Base-by-base conservation (phyloP, 257 asterid genomes). In the Schizonepeta tenuifolia region DNA sequence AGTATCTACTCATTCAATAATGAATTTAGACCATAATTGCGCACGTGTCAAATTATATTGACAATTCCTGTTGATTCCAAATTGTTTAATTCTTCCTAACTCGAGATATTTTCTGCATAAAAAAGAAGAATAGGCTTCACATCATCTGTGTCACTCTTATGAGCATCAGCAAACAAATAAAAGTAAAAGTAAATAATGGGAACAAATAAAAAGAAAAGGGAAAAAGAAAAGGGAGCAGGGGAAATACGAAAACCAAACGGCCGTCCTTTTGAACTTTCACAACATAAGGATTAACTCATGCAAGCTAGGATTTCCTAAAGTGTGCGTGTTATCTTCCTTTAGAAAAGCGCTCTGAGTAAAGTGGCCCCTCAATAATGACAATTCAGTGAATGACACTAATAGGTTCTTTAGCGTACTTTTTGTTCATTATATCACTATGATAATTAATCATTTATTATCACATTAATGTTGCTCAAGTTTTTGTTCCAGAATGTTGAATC, bases 371-470 rank as follows among this genome's bases (percentile, higher is more conserved):
- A 53, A 38, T 41, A 18, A 15, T 9, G 57, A 55, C 40, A 41
- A 17, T 33, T 66, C 21, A 60, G 46, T 2, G 8, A 43, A 53
- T 69, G 75, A 35, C 51, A 57, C n/a, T 6, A 56, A 51, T n/a
- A 18, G 47, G 49, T 44, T 43, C 13, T 70, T 44, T n/a, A 14
- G 14, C 46, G 44, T 49, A 56, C 66, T 15, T 70, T 71, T 14
- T 17, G 33, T 18, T 17, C 40, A 60, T 38, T 71, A 46, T 71
- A 46, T 28, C 44, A 43, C 38, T 46, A 0, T 59, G 59, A 46
- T 41, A 31, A 20, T 20, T n/a, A n/a, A n/a, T n/a, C n/a, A n/a
- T n/a, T n/a, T 60, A 71, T 18, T 60, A 51, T 46, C 51, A 71
- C 13, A 7, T 50, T 46, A 49, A 58, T 24, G 40, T 9, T 63